Evolutionary conservation across 768 basidiomycete genomes (phyloP), one percentile per base, ranked within the genome.

Genomic region (Cyclocybe aegerita): DNA sequence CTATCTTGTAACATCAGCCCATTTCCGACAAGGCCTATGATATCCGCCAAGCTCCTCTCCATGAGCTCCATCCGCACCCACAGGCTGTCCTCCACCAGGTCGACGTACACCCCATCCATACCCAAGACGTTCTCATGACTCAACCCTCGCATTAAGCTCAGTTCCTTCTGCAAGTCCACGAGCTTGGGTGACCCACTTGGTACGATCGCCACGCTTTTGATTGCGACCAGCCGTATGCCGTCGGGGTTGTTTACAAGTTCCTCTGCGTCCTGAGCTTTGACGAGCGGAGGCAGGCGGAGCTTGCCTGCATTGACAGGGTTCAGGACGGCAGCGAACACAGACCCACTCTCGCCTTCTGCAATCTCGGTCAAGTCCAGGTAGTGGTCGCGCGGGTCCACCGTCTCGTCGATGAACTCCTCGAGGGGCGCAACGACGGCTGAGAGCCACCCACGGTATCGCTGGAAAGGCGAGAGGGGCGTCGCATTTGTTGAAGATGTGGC

Each of bases 1-100:
- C 80, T 71, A 67, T 93, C 91, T 50, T 80, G 77, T 43, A 93
- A 53, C 57, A 78, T 72, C 34, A 90, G 65, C 0, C 88, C 88
- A 52, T 81, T 74, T 9, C 71, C 77, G 6, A 80, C 80, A 14
- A 91, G 65, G 11, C 74, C 80, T 11, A 93, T 74, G 40, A 93
- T 78, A 64, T 93, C 91, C 58, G 91, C 91, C 57, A 93, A 70
- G 62, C 89, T 91, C 54, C 90, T 77, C 59, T 91, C 89, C 90
- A 93, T 91, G 31, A 93, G 79, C 65, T 92, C 90, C 91, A 93
- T 93, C 54, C 85, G 73, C 43, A 93, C 85, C 91, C 91, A 93
- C 34, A 93, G 66, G 50, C 83, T 78, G 54, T 82, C 81, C 50
- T 83, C 84, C 33, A 73, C 71, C 3, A 85, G 62, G 58, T 86